Conservation (phyloP, 2,329 filamentous ascomycete genomes). For the Cadophora sp. region DNA sequence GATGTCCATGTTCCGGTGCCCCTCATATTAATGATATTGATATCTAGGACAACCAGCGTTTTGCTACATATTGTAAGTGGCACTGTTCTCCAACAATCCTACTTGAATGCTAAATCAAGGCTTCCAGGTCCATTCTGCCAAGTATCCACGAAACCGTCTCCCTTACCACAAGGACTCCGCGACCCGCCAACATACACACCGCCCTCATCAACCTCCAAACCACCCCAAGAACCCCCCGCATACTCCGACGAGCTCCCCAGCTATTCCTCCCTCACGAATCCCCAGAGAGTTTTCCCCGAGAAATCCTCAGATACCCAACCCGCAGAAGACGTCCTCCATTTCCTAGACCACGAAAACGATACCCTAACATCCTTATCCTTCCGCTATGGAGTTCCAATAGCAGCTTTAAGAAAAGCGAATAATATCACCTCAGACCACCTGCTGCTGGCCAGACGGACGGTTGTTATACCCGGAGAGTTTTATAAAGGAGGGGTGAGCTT, state of each 20-base stretch:
- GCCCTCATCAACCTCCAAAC: constrained; percentile 35
- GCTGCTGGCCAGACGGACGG: constrained; percentile 69
- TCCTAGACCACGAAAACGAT: constrained; percentile 73
- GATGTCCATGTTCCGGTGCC: neutral
- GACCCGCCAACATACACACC: constrained; percentile 71
- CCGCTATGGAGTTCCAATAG: constrained; percentile 71
- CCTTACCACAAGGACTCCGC: constrained; percentile 68
- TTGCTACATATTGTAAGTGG: constrained; percentile 53
- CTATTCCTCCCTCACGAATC: constrained; percentile 34
- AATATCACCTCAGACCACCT: constrained; percentile 75
- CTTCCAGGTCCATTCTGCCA: constrained; percentile 73
- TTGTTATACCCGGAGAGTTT: constrained; percentile 74
- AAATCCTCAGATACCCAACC: constrained; percentile 37
- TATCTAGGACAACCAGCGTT: constrained; percentile 39
- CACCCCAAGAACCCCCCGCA: constrained; percentile 45
- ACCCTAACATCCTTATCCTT: constrained; percentile 72
- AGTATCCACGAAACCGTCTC: constrained; percentile 65
- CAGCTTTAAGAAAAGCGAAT: constrained; percentile 69
- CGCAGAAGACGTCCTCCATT: constrained; percentile 74
- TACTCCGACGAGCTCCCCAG: constrained; percentile 45
- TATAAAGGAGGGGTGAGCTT: constrained; percentile 72
- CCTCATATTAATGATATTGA: neutral
- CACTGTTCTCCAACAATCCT: neutral
- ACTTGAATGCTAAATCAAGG: constrained; percentile 2
- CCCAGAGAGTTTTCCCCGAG: constrained; percentile 27